Percentiles rank a stretch among this genome's conserved stretches.
These are phyloP conservation scores for Rhizopogon roseolus DNA, from an alignment of 768 basidiomycete genomes.

Conservation along the genomic window DNA sequence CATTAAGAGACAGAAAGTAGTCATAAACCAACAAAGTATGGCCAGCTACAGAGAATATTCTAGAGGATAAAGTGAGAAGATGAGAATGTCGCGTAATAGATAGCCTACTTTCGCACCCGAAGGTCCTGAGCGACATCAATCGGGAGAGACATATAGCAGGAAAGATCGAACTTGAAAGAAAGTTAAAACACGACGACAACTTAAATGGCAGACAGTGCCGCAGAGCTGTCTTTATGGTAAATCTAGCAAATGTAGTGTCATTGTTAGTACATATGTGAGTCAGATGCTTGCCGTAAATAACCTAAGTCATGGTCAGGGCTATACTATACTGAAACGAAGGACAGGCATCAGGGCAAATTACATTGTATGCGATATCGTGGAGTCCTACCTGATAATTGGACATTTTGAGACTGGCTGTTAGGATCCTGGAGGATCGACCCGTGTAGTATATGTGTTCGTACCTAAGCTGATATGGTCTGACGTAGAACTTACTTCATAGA, in stretches of 20 bases:
- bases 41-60: conserved; percentile 11
- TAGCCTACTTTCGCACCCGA: not conserved
- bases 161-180: too few species aligned
- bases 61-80: not conserved
- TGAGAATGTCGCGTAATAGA: too few species aligned
- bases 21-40: conserved; percentile 20
- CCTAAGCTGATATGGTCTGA: too few species aligned
- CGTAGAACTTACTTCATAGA: too few species aligned
- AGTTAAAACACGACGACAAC: too few species aligned
- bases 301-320: conserved; percentile 23
- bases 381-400: conserved; percentile 20
- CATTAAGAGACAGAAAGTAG: conserved; percentile 19
- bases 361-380: not conserved
- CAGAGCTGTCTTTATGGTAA: too few species aligned
- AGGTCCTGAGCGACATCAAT: not conserved
- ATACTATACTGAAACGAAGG: conserved; percentile 27
- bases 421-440: too few species aligned
- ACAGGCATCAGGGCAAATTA: not conserved
- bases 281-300: too few species aligned
- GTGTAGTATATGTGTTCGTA: too few species aligned
- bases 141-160: not conserved
- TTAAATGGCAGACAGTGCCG: too few species aligned
- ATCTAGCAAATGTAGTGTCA: too few species aligned
- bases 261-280: too few species aligned
- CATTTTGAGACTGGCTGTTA: conserved; percentile 32